Conservation (phyloP, 345 rosid genomes). For the Populus simonii region DNA sequence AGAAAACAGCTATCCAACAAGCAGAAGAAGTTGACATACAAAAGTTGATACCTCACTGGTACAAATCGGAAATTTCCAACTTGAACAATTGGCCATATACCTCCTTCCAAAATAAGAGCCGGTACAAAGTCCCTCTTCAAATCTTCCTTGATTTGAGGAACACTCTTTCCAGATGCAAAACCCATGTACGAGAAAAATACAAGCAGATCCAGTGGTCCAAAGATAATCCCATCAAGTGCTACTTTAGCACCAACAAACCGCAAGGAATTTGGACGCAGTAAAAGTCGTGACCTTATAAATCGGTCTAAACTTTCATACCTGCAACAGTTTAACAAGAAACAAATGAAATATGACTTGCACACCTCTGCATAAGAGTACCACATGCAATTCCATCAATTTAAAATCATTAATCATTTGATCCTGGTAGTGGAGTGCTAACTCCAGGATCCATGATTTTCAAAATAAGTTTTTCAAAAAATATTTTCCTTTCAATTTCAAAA, state of each 20-base stretch:
- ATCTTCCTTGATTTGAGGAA: conserved; percentile 30
- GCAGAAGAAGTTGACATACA: conserved; percentile 40
- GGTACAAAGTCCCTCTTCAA: conserved; percentile 36
- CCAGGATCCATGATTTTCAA: neutral
- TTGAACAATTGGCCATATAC: conserved; percentile 37
- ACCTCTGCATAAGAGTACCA: neutral
- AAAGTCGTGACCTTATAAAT: conserved; percentile 23
- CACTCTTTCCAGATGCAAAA: conserved; percentile 36
- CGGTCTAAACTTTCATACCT: conserved; percentile 41
- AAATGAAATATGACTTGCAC: neutral
- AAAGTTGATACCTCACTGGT: conserved; percentile 41
- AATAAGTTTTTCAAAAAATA: neutral
- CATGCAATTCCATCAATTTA: neutral
- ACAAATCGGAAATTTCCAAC: conserved; percentile 34
- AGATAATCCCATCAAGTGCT: conserved; percentile 31
- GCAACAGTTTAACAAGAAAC: conserved; percentile 6
- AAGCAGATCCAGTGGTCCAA: conserved; percentile 40
- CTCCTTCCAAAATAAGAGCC: conserved; percentile 33
- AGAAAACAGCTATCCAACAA: conserved; percentile 45
- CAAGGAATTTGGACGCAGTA: conserved; percentile 31
- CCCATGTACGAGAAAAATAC: conserved; percentile 41
- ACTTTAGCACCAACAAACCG: conserved; percentile 36
- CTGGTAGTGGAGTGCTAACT: neutral
- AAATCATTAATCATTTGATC: neutral
- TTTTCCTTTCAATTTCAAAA: neutral